Evolutionary conservation across 208 protist genomes (phyloP), one percentile per base, ranked within the genome.

Genomic region (Acanthamoeba culbertsoni): DNA sequence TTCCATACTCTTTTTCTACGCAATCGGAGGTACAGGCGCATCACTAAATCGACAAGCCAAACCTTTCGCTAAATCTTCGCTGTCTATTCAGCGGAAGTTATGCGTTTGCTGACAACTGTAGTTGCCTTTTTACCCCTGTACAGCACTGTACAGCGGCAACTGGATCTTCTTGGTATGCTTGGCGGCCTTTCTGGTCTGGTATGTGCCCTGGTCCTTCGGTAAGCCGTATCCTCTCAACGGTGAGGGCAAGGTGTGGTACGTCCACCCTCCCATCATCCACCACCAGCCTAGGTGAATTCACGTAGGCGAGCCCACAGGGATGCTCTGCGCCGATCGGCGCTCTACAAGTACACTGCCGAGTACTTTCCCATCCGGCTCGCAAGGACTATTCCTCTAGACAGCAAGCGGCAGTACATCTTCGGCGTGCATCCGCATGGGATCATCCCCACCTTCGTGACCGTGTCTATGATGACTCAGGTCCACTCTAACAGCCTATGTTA

Each of bases 311-410:
- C 51, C 51, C 16, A 23, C 65, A 75, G 65, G 65, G 23, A 37
- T 7, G 65, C 65, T 5, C 65, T 75, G 65, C 65, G 65, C 4
- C 65, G 65, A 4, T 75, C 65, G 8, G 28, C 65, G 5, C 65
- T 75, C 65, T 75, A 75, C 75, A 57, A 86, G 26, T 86, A 86
- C 46, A 57, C 75, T 14, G 46, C 46, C 45, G 75, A 51, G 18
- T 86, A 57, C 45, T 86, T 86, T 28, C 75, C 75, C 7, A 86
- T 86, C 46, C 75, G 75, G 26, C 33, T 86, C 42, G 75, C 33
- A 4, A 35, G 75, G 26, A 86, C 75, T 10, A 23, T 23, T 4
- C 65, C 65, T 26, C 65, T 75, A 12, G 65, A 75, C 23, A 75
- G 31, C 65, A 37, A 75, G 37, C 4, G 31, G n/a, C 75, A 86